Conservation (phyloP, 192 early-diverging fungal genomes). For the Nowakowskiella sp. region DNA sequence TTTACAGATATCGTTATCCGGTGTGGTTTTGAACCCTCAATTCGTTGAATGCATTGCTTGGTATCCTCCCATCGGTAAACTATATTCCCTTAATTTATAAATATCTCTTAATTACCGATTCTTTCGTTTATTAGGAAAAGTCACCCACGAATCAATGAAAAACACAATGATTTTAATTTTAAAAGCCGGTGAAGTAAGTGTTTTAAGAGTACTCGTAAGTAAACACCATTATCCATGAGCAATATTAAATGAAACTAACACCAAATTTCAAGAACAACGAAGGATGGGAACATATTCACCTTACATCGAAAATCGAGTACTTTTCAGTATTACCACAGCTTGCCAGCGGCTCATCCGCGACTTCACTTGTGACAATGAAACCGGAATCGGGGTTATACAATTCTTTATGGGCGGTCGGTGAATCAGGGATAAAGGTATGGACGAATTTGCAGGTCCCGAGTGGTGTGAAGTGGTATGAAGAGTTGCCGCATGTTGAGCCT, state of each 20-base stretch:
- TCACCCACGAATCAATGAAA: constrained; percentile 29
- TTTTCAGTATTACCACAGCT: constrained; percentile 60
- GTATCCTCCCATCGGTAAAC: constrained; percentile 20
- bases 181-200: constrained; percentile 57
- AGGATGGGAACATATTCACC: constrained; percentile 41
- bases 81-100: constrained; percentile 18
- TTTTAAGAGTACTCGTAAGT: constrained; percentile 48
- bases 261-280: constrained; percentile 20
- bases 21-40: constrained; percentile 36
- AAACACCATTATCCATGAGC: neutral
- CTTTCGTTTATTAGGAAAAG: constrained; percentile 12
- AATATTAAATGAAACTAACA: too few species aligned
- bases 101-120: neutral
- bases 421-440: constrained; percentile 50
- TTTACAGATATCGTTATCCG: constrained; percentile 44
- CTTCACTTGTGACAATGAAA: too few species aligned
- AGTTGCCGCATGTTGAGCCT: constrained; percentile 17
- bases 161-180: constrained; percentile 57
- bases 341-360: too few species aligned
- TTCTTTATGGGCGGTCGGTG: constrained; percentile 68
- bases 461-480: neutral
- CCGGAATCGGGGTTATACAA: constrained; percentile 44
- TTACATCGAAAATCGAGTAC: constrained; percentile 61
- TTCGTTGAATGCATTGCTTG: constrained; percentile 44
- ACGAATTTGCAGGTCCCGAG: neutral